Evolutionary conservation across 1,139 yeast species (phyloP).

Genomic region (Hansenula lynferdii): DNA sequence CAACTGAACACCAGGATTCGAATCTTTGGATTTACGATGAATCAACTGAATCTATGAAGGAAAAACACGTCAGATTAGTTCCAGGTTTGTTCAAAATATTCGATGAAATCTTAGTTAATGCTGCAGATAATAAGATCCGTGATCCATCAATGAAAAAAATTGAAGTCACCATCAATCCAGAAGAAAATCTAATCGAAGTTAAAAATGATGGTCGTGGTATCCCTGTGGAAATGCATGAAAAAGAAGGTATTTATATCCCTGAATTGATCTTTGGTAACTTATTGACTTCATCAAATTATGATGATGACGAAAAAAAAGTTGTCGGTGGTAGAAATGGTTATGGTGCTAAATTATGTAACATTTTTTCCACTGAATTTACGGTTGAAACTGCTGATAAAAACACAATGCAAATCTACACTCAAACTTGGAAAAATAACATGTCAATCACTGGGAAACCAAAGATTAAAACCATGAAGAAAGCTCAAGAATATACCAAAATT

Average conservation of each 20-base stretch:
- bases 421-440: slow-evolving; percentile 90
- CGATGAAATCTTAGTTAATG: slow-evolving; percentile 96
- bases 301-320: slow-evolving; percentile 91
- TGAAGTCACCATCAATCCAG: slow-evolving; percentile 75
- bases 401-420: slow-evolving; percentile 60
- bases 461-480: slow-evolving; percentile 48
- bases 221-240: slow-evolving; percentile 89
- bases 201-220: slow-evolving; percentile 95
- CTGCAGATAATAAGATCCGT: slow-evolving; percentile 97
- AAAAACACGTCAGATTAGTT: slow-evolving; percentile 69
- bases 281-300: slow-evolving; percentile 92
- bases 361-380: slow-evolving; percentile 81
- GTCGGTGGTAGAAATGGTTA: slow-evolving; percentile 99
- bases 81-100: slow-evolving; percentile 96
- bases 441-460: slow-evolving; percentile 68
- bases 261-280: slow-evolving; percentile 95
- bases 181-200: slow-evolving; percentile 69
- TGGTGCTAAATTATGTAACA: slow-evolving; percentile 95
- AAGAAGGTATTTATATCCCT: slow-evolving; percentile 91
- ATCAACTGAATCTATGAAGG: slow-evolving; percentile 65
- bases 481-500: slow-evolving; percentile 76
- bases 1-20: slow-evolving; percentile 76
- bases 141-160: slow-evolving; percentile 87
- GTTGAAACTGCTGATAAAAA: slow-evolving; percentile 86
- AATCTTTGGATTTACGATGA: slow-evolving; percentile 86